Evolutionary conservation across 1,139 yeast genomes (phyloP).

Genomic region (Candida sanyaensis): DNA sequence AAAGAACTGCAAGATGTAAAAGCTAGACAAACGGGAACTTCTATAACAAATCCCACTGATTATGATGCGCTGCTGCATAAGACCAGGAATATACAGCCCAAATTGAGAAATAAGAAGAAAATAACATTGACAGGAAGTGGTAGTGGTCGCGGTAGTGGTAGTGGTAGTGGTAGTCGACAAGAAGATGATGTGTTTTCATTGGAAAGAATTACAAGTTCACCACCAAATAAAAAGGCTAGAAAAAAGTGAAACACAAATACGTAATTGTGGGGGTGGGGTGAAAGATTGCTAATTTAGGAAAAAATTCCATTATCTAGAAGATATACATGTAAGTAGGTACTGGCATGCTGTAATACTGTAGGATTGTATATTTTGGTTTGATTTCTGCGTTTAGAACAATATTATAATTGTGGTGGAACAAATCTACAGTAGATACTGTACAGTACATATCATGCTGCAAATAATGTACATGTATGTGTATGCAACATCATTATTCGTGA

Average conservation of each 20-base stretch:
- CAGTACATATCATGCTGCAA: no score
- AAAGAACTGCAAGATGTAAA: not conserved
- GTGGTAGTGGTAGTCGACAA: not conserved
- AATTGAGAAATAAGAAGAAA: not conserved
- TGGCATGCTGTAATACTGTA: no score
- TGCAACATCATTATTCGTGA: not conserved
- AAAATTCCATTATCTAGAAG: no score
- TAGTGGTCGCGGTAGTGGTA: no score
- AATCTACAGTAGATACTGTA: no score
- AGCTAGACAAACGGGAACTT: not conserved
- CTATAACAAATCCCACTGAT: not conserved
- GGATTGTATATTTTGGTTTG: no score
- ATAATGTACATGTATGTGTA: no score
- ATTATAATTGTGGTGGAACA: no score
- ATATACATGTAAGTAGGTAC: no score
- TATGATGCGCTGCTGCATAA: not conserved
- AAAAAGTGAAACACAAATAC: not conserved
- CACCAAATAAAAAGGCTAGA: conserved; percentile 1
- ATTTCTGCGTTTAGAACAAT: no score
- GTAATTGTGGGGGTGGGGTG: no score
- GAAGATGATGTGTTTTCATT: conserved; percentile 2
- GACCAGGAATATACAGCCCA: not conserved
- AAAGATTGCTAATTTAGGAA: no score
- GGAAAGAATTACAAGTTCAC: not conserved
- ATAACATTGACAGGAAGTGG: not conserved